Conservation (phyloP, 495 filamentous ascomycete genomes). For the Hapsidospora chrysogenum region DNA sequence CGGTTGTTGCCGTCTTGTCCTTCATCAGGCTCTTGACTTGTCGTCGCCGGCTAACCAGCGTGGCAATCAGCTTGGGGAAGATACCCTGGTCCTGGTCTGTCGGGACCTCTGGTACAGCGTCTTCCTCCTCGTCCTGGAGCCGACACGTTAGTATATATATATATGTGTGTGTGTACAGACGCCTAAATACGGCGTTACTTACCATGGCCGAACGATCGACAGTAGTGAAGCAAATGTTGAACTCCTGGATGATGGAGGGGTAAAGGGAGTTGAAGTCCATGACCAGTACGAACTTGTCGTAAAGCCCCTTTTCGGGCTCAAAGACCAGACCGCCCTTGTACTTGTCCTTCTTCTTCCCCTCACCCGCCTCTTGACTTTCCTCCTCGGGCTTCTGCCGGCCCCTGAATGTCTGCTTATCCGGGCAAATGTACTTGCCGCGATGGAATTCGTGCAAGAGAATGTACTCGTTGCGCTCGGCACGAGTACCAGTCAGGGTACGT, state of each 20-base stretch:
- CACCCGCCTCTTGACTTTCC: constrained; percentile 38
- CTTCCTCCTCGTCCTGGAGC: constrained; percentile 57
- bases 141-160: constrained; percentile 7
- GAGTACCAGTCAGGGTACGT: constrained; percentile 82
- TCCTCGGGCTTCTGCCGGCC: constrained; percentile 50
- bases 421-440: constrained; percentile 91
- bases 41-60: constrained; percentile 69
- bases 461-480: constrained; percentile 96
- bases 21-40: constrained; percentile 96
- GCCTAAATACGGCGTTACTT: no score
- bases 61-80: constrained; percentile 77
- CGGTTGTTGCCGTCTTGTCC: constrained; percentile 66
- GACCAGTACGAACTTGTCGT: constrained; percentile 91
- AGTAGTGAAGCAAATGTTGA: constrained; percentile 97
- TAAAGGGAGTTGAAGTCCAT: constrained; percentile 99
- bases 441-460: constrained; percentile 96
- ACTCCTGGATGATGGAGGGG: constrained; percentile 97
- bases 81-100: constrained; percentile 58
- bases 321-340: constrained; percentile 97
- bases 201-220: constrained; percentile 59
- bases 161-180: not conserved
- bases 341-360: constrained; percentile 91
- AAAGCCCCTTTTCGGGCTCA: constrained; percentile 91
- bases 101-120: constrained; percentile 55
- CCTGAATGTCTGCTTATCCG: constrained; percentile 70